Percentiles rank a stretch among this genome's conserved stretches.
Conservation (phyloP, 179 eudicot species). For the Beta lomatogona region DNA sequence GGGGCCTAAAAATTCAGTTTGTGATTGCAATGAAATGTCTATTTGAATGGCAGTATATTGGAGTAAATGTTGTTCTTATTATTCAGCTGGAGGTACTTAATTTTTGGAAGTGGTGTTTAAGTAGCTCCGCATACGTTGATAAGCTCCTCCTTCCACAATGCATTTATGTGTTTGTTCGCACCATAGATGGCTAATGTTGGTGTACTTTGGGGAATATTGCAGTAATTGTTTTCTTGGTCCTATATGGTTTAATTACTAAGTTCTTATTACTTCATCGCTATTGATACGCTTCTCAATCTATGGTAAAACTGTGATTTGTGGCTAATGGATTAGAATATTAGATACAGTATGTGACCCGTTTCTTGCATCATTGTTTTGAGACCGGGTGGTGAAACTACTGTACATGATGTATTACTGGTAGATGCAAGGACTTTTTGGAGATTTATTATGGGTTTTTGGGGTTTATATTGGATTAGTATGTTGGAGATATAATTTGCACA, state of each 20-base stretch:
- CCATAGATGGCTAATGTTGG: not conserved
- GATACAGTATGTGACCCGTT: not conserved
- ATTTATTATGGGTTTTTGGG: not conserved
- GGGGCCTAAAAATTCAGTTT: too few species aligned
- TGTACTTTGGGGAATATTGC: not conserved
- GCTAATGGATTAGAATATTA: too few species aligned
- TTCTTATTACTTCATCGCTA: not conserved
- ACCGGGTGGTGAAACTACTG: not conserved
- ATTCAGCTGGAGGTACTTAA: not conserved
- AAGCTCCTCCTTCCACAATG: not conserved
- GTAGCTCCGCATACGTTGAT: not conserved
- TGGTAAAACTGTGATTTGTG: not conserved
- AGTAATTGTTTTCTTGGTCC: not conserved
- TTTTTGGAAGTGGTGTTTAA: not conserved
- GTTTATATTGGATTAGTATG: not conserved
- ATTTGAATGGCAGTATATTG: not conserved
- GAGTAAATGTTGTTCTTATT: not conserved
- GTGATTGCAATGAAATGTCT: not conserved
- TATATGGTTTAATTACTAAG: not conserved
- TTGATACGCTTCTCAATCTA: not conserved
- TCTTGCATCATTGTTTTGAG: too few species aligned
- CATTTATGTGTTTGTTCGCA: not conserved
- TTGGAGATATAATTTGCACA: not conserved
- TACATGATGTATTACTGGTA: not conserved
- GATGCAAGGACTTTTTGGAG: not conserved